Evolutionary conservation across 2,329 filamentous ascomycete species (phyloP), one percentile per base, ranked within the genome.

Genomic region (Ascocoryne sarcoides): DNA sequence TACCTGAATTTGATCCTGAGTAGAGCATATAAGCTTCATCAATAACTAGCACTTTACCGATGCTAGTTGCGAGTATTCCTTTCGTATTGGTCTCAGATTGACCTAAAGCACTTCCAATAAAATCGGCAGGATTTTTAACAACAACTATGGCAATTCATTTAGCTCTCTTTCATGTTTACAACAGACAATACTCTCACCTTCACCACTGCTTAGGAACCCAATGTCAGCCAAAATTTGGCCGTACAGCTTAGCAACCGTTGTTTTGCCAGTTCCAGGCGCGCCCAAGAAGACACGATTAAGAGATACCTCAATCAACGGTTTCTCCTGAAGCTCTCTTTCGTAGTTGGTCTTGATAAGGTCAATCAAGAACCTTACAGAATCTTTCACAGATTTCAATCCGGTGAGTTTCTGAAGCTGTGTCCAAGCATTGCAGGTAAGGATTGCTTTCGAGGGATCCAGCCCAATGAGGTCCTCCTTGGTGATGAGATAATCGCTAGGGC

Each of bases 211-310:
- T 0, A 88, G 57, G 2, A 84, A 49, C 0, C 82, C 82, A 4
- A 89, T 59, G 40, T 84, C 75, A 0, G 72, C 76, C 1, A 89
- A 64, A 2, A 89, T 79, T 29, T 69, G 62, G 0, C 79, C 83
- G 48, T 87, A 88, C 0, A 86, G 60, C 54, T 83, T 85, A 0
- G 81, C 84, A 0, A 89, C 77, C 0, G 80, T 79, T 0, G 84
- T 88, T 51, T 88, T 89, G 0, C 84, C 83, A 0, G 84, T 89
- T 0, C 84, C 84, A 0, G 84, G 84, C 1, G 69, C 73, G 0
- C 84, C 84, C 0, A 87, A 55, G 40, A 89, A 85, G 2, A 86
- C 74, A 5, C 70, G 67, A 55, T 87, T 88, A 0, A 87, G 64
- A 0, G 70, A 75, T 37, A 76, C 77, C 39, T 79, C 62, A 0